Base-by-base conservation (phyloP, 176 grass and related monocot genomes). In the Musa schizocarpa region DNA sequence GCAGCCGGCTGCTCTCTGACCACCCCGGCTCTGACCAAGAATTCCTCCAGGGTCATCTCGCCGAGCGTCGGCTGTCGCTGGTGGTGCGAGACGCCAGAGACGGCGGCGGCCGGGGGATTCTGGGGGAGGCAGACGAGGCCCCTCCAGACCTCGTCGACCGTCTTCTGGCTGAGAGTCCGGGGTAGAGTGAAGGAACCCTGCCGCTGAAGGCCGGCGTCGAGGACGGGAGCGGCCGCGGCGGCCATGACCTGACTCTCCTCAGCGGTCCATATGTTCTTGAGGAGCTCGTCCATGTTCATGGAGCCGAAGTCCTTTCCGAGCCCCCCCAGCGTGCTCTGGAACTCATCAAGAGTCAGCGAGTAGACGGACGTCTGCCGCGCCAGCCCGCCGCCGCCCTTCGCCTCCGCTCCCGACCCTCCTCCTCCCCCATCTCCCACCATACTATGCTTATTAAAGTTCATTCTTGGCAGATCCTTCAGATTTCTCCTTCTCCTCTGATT, bases 271-370 rank as follows among this genome's bases (percentile, higher is more conserved):
- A 96, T 96, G 84, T 79, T 96, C 77, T 90, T 90, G 62, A 96
- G 81, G 65, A 96, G 77, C 82, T 96, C 92, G 77, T 96, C 92
- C 92, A 96, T 96, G 64, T 96, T 92, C 92, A 92, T 90, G 55
- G 92, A 96, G 10, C 89, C 73, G 69, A 90, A 92, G n/a, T 96
- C 89, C 87, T 92, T 96, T 1, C 89, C 85, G 62, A 65, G 51
- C 8, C 87, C 84, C 49, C 79, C 87, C 49, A 90, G 72, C 51
- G 89, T 76, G 76, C 76, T 96, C 82, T 96, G 92, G 77, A 96
- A 84, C 79, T 92, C 92, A 13, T 96, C 85, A 50, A 92, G 88
- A 73, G 92, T 96, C 67, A 96, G 50, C 25, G 89, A 80, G 76
- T 92, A 96, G 43, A 92, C 68, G 13, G 92, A 96, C 16, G 87